These are phyloP conservation scores for Myriosclerotinia duriaeana DNA, from an alignment of 2,329 filamentous ascomycete species.

Conservation along the genomic window DNA sequence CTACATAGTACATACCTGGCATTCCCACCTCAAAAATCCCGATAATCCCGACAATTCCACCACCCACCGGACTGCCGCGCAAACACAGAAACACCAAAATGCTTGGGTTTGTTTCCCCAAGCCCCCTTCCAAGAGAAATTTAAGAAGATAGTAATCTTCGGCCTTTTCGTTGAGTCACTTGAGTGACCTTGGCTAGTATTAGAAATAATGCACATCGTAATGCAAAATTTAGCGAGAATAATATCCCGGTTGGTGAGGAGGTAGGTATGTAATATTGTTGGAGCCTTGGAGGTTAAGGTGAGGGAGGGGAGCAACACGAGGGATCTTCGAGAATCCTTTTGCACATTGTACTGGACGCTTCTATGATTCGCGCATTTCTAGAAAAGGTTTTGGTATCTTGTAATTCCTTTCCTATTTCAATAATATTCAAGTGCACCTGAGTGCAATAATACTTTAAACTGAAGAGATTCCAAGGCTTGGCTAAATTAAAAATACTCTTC, in stretches of 20 bases:
- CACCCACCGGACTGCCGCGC: too few species aligned
- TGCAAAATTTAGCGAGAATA: neutral
- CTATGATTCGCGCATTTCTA: neutral
- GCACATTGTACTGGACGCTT: neutral
- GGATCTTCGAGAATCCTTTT: too few species aligned
- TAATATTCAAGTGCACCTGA: neutral
- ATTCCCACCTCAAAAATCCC: neutral
- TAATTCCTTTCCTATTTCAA: neutral
- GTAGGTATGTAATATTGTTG: neutral
- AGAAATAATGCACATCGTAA: neutral
- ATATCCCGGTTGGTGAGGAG: neutral
- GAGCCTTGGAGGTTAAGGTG: too few species aligned
- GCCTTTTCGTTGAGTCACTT: neutral
- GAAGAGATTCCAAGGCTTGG: neutral
- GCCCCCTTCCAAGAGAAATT: too few species aligned
- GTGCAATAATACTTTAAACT: too few species aligned
- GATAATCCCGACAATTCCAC: neutral
- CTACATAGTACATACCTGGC: too few species aligned
- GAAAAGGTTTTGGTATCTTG: neutral
- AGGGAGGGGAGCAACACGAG: too few species aligned
- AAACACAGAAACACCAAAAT: too few species aligned
- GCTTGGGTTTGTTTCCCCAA: slow-evolving; percentile 13
- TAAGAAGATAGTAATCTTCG: neutral
- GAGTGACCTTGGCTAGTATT: neutral
- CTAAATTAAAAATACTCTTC: neutral